phyloP scores from a whole-genome alignment of 2,329 filamentous ascomycete genomes.

The Rhinocladiella mackenziei region DNA sequence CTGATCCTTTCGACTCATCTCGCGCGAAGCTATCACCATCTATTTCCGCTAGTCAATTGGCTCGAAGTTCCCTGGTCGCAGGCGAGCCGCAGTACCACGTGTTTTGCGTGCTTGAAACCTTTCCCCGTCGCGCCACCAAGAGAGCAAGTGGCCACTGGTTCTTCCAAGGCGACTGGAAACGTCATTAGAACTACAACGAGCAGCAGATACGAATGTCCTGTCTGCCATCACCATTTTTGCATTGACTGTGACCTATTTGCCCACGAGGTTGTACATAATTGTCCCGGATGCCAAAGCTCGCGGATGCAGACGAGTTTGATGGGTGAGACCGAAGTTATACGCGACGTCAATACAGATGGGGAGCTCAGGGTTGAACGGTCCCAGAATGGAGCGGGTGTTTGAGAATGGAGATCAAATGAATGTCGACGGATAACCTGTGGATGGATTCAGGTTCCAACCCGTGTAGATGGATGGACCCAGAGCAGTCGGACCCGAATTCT shows the following conservation, averaged over 20 bases:
- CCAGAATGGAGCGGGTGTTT: background rate
- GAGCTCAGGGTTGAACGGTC: no score
- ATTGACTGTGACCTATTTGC: slow-evolving; percentile 97
- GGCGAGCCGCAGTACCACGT: slow-evolving; percentile 60
- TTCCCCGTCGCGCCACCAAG: slow-evolving; percentile 58
- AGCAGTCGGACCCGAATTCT: background rate
- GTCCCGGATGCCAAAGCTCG: slow-evolving; percentile 72
- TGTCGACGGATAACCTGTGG: no score
- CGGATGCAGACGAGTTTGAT: slow-evolving; percentile 26
- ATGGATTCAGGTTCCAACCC: no score
- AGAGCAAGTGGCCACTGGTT: slow-evolving; percentile 1
- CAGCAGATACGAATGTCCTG: slow-evolving; percentile 74
- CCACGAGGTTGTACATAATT: slow-evolving; percentile 93
- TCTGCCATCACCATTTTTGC: slow-evolving; percentile 89
- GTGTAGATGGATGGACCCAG: background rate
- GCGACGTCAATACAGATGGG: background rate
- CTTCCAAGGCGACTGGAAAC: no score
- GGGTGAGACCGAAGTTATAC: slow-evolving; percentile 25
- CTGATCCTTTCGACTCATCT: slow-evolving; percentile 92
- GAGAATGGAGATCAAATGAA: slow-evolving; percentile 10
- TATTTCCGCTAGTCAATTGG: slow-evolving; percentile 90
- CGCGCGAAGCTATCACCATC: slow-evolving; percentile 86
- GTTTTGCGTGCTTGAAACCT: slow-evolving; percentile 69
- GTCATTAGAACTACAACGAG: slow-evolving; percentile 6
- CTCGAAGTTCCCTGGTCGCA: slow-evolving; percentile 78